These are phyloP conservation scores for Primulina huaijiensis DNA, from an alignment of 257 asterid genomes.

Conservation along the genomic window DNA sequence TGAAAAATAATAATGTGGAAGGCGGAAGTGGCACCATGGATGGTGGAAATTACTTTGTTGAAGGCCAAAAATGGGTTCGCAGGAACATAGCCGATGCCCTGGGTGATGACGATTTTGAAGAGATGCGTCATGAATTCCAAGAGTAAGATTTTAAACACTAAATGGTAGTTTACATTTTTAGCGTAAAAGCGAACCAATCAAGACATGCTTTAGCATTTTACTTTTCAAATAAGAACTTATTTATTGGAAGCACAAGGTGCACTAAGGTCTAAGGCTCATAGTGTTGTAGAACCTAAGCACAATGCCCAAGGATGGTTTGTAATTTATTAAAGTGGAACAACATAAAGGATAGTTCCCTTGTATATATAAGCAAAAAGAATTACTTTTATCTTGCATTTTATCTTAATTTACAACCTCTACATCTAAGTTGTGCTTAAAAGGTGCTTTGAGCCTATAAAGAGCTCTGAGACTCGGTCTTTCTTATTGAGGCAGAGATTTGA, in stretches of 20 bases:
- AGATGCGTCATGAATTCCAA: constrained; percentile 31
- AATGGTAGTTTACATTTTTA: constrained; percentile 12
- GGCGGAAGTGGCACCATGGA: constrained; percentile 30
- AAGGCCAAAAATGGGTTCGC: constrained; percentile 52
- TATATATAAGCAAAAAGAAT: neutral
- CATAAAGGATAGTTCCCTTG: neutral
- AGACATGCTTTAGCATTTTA: constrained; percentile 1
- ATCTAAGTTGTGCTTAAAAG: neutral
- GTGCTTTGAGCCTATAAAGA: neutral
- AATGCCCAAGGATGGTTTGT: neutral
- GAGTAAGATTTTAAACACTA: constrained; percentile 35
- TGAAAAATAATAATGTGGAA: constrained; percentile 38
- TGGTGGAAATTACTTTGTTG: constrained; percentile 48
- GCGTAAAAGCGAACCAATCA: constrained; percentile 17
- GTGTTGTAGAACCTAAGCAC: neutral
- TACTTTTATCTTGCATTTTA: neutral
- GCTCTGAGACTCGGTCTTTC: neutral
- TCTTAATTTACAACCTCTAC: neutral
- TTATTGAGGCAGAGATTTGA: neutral
- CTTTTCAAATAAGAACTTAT: constrained; percentile 5
- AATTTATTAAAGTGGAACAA: neutral
- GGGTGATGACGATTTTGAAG: constrained; percentile 79
- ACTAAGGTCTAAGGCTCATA: neutral
- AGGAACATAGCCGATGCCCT: constrained; percentile 94
- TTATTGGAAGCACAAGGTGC: neutral